Evolutionary conservation across 2,329 filamentous ascomycete genomes (phyloP).

Genomic region (Aplosporella prunicola): DNA sequence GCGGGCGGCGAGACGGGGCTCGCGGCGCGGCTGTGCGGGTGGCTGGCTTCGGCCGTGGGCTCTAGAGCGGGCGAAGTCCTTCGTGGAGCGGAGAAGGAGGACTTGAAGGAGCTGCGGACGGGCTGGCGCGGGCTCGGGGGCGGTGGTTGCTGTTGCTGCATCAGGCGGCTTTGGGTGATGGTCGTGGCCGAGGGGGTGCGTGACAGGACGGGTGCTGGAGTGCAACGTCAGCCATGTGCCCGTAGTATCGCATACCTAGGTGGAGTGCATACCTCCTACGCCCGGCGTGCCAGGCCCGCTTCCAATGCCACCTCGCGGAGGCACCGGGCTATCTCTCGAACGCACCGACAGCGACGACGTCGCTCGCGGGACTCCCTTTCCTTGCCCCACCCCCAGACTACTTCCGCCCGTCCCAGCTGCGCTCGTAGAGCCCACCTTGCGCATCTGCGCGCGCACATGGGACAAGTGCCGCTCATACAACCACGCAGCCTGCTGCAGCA

Average conservation of each 20-base stretch:
- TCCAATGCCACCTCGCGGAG: slow-evolving; percentile 36
- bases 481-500: slow-evolving; percentile 89
- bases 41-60: slow-evolving; percentile 13
- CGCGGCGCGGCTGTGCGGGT: slow-evolving; percentile 20
- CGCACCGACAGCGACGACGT: slow-evolving; percentile 50
- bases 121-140: slow-evolving; percentile 19
- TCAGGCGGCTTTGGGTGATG: slow-evolving; percentile 26
- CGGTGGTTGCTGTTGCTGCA: too few relatives aligned
- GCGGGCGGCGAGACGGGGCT: slow-evolving; percentile 19
- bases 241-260: slow-evolving; percentile 13
- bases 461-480: slow-evolving; percentile 85
- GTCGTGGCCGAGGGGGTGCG: slow-evolving; percentile 41
- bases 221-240: too few relatives aligned
- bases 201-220: slow-evolving; percentile 33
- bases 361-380: slow-evolving; percentile 41
- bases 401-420: slow-evolving; percentile 48
- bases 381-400: slow-evolving; percentile 35
- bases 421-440: slow-evolving; percentile 56
- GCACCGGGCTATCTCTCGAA: slow-evolving; percentile 46
- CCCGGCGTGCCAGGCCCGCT: slow-evolving; percentile 30
- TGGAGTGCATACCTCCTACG: slow-evolving; percentile 11
- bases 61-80: slow-evolving; percentile 12
- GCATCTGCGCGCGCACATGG: slow-evolving; percentile 83
- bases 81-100: slow-evolving; percentile 15
- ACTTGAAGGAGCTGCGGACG: slow-evolving; percentile 18